phyloP scores from a whole-genome alignment of 192 early-diverging fungal genomes.

The Podila epigama region DNA sequence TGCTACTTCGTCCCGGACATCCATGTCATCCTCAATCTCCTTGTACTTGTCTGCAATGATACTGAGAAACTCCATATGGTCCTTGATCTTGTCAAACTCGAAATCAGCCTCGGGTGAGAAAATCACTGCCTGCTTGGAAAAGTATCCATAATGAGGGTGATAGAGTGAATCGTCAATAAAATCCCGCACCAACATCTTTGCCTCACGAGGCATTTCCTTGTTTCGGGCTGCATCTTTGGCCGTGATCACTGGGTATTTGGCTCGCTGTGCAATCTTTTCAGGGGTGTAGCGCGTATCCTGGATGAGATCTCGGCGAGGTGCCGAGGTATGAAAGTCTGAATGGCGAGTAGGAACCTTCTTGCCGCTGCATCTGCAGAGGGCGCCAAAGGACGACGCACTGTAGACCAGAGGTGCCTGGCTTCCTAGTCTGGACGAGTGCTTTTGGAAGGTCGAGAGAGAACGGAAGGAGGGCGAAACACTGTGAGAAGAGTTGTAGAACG shows the following conservation, averaged over 20 bases:
- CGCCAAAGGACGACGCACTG: too few species aligned
- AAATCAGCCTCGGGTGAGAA: slow-evolving; percentile 71
- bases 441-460: too few species aligned
- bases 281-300: slow-evolving; percentile 34
- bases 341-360: not conserved
- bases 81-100: slow-evolving; percentile 69
- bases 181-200: slow-evolving; percentile 81
- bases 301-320: slow-evolving; percentile 16
- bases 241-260: slow-evolving; percentile 58
- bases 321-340: slow-evolving; percentile 24
- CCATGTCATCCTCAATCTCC: slow-evolving; percentile 81
- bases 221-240: slow-evolving; percentile 52
- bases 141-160: slow-evolving; percentile 97
- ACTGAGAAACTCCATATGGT: slow-evolving; percentile 78
- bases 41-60: slow-evolving; percentile 78
- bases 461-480: too few species aligned
- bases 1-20: slow-evolving; percentile 75
- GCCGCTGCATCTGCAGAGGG: not conserved
- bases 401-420: too few species aligned
- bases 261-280: slow-evolving; percentile 43
- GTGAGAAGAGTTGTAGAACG: too few species aligned
- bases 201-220: slow-evolving; percentile 57
- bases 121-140: slow-evolving; percentile 91
- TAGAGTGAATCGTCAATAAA: slow-evolving; percentile 97
- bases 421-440: too few species aligned